Base-by-base conservation (phyloP, 2,329 filamentous ascomycete species). In the Fusarium redolens region DNA sequence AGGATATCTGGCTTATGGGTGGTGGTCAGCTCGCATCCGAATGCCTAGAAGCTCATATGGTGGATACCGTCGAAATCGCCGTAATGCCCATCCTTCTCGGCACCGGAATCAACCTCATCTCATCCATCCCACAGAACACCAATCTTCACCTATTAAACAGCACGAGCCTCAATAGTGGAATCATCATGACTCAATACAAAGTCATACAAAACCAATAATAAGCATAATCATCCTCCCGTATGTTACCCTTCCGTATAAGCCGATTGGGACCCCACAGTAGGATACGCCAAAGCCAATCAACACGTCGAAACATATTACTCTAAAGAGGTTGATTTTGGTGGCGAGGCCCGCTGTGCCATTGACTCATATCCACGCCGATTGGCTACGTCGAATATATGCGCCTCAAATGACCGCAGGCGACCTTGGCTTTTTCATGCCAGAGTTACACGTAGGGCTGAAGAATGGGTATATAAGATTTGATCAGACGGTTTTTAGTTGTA, bases 1-100 rank as follows among this genome's bases (percentile, higher is more conserved):
- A 75, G 51, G 75, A 81, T 40, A 77, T 82, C 10, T 83, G 82
- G 82, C 72, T 83, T 2, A 81, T 83, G 79, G 82, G 81, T 11
- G 81, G 81, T 1, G 78, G 77, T 1, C 59, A 70, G 45, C 68
- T 83, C 25, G 79, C 77, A 30, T 61, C 73, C 14, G 57, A 69
- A n/a, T 78, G 78, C 33, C 60, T 82, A 10, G 69, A 75, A 14
- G 78, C 76, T 10, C 74, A 76, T 7, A 54, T 82, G 30, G 61
- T 83, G 22, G 80, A 82, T 31, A 64, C 71, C 1, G 58, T 82
- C 6, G 81, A 83, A 67, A 69, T 63, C 12, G 77, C 77, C 4
- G 35, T 78, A 17, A 77, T 79, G 72, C 75, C 77, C 14, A 72
- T 75, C 14, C 28, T 77, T 13, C 52, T 78, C 4, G 70, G 75